phyloP scores from a whole-genome alignment of 257 asterid species.

The Solanum peruvianum region DNA sequence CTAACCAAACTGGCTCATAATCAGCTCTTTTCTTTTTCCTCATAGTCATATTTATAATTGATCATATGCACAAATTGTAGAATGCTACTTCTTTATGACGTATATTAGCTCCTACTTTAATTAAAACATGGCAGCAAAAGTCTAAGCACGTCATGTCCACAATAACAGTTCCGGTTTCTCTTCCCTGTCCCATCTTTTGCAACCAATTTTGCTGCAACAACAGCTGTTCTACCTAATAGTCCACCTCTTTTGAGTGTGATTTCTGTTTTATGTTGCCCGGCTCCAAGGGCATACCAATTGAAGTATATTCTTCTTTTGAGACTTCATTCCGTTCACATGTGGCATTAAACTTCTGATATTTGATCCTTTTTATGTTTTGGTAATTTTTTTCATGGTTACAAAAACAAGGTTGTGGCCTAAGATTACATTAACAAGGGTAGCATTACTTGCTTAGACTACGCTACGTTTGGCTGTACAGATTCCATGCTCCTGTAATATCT shows the following conservation, averaged over 20 bases:
- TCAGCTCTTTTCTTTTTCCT: background rate
- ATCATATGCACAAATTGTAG: background rate
- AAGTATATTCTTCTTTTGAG: background rate
- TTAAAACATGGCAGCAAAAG: background rate
- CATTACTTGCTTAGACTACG: background rate
- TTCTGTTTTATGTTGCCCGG: background rate
- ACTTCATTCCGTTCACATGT: background rate
- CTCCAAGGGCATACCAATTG: background rate
- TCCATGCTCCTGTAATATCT: background rate
- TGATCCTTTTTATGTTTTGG: background rate
- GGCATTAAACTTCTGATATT: background rate
- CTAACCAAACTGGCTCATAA: background rate
- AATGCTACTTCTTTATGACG: background rate
- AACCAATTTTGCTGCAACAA: background rate
- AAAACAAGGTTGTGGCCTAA: background rate
- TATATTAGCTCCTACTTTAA: background rate
- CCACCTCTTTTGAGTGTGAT: background rate
- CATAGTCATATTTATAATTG: background rate
- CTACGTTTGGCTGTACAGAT: background rate
- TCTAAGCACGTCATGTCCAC: background rate
- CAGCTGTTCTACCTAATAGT: background rate
- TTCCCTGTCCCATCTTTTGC: background rate
- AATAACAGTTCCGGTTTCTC: background rate
- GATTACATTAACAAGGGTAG: background rate
- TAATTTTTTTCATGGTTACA: background rate